A percentile compares a stretch with the other conserved stretches of the same genome.
Conservation (phyloP, 345 rosid species). For the Brassica incana region DNA sequence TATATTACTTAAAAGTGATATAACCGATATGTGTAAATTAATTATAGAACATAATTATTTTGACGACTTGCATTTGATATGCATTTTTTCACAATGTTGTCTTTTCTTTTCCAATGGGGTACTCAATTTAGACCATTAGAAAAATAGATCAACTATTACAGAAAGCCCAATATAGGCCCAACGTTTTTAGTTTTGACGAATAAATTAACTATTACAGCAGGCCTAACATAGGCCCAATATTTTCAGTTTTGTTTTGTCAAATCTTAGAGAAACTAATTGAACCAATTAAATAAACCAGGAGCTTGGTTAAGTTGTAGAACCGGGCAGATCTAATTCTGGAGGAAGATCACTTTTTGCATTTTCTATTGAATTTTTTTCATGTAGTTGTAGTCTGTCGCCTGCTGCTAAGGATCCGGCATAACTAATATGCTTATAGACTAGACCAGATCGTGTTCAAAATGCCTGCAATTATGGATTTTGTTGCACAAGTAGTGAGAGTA, state of each 20-base stretch:
- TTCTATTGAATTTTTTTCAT: neutral
- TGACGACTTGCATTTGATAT: too few species aligned
- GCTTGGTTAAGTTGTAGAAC: too few species aligned
- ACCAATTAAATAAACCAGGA: neutral
- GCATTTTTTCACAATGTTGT: too few species aligned
- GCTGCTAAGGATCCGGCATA: neutral
- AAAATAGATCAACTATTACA: too few species aligned
- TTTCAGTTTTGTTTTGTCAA: too few species aligned
- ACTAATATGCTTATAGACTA: neutral
- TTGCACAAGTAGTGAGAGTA: slow-evolving; percentile 2
- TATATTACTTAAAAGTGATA: too few species aligned
- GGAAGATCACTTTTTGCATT: neutral
- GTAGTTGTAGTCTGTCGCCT: neutral
- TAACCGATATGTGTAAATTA: too few species aligned
- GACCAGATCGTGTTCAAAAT: slow-evolving; percentile 6
- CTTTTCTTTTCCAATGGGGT: too few species aligned
- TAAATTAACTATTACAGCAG: neutral
- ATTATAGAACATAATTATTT: too few species aligned
- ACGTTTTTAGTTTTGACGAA: neutral
- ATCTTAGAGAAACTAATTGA: neutral
- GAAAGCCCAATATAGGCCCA: neutral
- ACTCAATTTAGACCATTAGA: too few species aligned
- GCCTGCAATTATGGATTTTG: neutral
- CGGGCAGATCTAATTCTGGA: neutral
- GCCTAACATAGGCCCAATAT: neutral